Evolutionary conservation across 2,329 filamentous ascomycete species (phyloP).

Genomic region (Neocatenulostroma microsporum): DNA sequence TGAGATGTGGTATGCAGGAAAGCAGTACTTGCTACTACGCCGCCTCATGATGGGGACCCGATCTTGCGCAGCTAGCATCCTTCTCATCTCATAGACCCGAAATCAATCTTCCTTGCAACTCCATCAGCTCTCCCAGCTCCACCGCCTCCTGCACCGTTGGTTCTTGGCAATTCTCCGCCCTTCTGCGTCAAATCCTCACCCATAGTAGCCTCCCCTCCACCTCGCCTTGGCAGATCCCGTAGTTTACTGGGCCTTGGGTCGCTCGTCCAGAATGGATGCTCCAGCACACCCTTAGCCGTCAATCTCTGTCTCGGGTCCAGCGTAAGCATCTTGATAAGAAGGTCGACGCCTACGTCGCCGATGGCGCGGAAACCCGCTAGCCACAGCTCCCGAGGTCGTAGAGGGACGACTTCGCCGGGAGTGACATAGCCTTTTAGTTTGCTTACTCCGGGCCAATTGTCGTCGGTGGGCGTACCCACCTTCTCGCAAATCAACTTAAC

Average conservation of each 20-base stretch:
- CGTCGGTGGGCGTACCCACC: constrained; percentile 84
- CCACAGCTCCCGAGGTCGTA: constrained; percentile 63
- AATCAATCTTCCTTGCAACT: constrained; percentile 76
- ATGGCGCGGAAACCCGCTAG: constrained; percentile 69
- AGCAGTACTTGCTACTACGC: too few relatives aligned
- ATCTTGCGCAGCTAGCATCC: too few relatives aligned
- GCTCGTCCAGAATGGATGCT: constrained; percentile 77
- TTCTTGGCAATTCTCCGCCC: constrained; percentile 61
- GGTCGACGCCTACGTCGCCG: constrained; percentile 73
- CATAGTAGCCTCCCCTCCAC: constrained; percentile 64
- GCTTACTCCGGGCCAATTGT: constrained; percentile 89
- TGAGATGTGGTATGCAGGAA: too few relatives aligned
- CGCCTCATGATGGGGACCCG: too few relatives aligned
- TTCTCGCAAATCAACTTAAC: constrained; percentile 74
- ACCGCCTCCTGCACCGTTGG: constrained; percentile 13
- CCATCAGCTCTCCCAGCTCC: constrained; percentile 55
- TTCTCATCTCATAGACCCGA: constrained; percentile 49
- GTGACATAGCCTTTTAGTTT: constrained; percentile 74
- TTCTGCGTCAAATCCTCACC: constrained; percentile 73
- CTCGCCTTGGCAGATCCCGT: constrained; percentile 71
- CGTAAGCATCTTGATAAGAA: constrained; percentile 75
- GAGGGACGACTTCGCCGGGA: constrained; percentile 51
- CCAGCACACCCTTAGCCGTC: constrained; percentile 67
- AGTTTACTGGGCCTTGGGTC: constrained; percentile 78
- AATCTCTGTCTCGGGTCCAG: constrained; percentile 82